Percentiles rank a stretch among this genome's conserved stretches.
Conservation (phyloP, 164 flowering plant species). For the Annona cherimola region DNA sequence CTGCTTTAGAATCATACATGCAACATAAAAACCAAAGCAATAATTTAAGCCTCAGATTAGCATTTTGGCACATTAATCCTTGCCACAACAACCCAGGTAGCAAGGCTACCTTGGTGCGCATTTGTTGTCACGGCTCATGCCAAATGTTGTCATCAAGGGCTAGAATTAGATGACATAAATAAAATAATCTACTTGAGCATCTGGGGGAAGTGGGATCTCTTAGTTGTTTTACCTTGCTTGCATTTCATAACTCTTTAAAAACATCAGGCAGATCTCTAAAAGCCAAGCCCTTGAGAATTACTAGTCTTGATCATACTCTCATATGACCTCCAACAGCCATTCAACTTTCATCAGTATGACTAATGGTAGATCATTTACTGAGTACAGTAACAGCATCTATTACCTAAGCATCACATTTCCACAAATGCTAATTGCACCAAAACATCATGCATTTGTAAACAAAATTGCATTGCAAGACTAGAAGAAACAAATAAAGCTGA, state of each 20-base stretch:
- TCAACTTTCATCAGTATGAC: too few relatives aligned
- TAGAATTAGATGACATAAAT: background rate
- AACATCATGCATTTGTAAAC: too few relatives aligned
- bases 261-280: background rate
- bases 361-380: too few relatives aligned
- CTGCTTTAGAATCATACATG: background rate
- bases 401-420: too few relatives aligned
- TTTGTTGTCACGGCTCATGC: conserved; percentile 25
- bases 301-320: background rate
- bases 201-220: too few relatives aligned
- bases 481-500: too few relatives aligned
- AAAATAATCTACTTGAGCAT: background rate
- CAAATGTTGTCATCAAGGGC: conserved; percentile 17
- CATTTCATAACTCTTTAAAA: too few relatives aligned
- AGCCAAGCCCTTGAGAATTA: background rate
- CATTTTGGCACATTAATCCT: conserved; percentile 37
- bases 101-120: conserved; percentile 27
- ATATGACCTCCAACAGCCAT: background rate
- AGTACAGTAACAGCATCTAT: too few relatives aligned
- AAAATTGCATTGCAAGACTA: too few relatives aligned
- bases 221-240: too few relatives aligned
- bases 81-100: conserved; percentile 26
- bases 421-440: too few relatives aligned
- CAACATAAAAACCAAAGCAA: background rate
- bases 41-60: conserved; percentile 27